These are phyloP conservation scores for Pythium dissotocum DNA, from an alignment of 352 stramenopile species.

Conservation along the genomic window DNA sequence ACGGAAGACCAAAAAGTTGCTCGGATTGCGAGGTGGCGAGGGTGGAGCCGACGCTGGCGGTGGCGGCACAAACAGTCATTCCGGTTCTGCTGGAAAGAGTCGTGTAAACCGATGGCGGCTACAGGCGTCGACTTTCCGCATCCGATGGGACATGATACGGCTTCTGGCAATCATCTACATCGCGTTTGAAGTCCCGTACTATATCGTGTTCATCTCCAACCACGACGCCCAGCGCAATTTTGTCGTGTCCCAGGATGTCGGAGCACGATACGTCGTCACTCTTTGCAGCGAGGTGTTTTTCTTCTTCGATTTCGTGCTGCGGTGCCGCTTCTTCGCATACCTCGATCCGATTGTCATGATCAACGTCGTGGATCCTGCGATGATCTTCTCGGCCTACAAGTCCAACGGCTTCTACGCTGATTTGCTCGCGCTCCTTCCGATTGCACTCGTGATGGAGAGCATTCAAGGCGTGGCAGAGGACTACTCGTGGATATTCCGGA, in stretches of 20 bases:
- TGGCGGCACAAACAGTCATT: not conserved
- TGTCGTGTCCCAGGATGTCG: conserved; percentile 34
- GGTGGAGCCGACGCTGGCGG: not conserved
- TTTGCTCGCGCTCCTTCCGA: conserved; percentile 45
- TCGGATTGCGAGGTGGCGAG: conserved; percentile 47
- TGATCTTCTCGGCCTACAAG: conserved; percentile 68
- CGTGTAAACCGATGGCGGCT: conserved; percentile 34
- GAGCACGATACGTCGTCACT: conserved; percentile 35
- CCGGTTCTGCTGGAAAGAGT: not conserved
- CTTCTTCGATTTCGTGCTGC: conserved; percentile 43
- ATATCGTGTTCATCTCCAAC: conserved; percentile 62
- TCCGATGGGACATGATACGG: conserved; percentile 49
- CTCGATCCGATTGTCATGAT: conserved; percentile 66
- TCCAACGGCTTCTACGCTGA: conserved; percentile 56
- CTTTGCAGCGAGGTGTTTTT: conserved; percentile 60
- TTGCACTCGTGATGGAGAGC: conserved; percentile 49
- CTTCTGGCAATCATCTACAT: conserved; percentile 51
- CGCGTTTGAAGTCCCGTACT: conserved; percentile 73
- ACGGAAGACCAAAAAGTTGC: conserved; percentile 74
- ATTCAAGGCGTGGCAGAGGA: conserved; percentile 28
- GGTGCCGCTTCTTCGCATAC: conserved; percentile 52
- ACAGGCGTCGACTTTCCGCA: conserved; percentile 51
- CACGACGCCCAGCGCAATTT: conserved; percentile 50
- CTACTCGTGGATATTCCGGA: conserved; percentile 44
- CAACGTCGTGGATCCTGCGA: conserved; percentile 43